These are phyloP conservation scores for Moesziomyces antarcticus DNA, from an alignment of 1,284 basidiomycete genomes.

Conservation along the genomic window DNA sequence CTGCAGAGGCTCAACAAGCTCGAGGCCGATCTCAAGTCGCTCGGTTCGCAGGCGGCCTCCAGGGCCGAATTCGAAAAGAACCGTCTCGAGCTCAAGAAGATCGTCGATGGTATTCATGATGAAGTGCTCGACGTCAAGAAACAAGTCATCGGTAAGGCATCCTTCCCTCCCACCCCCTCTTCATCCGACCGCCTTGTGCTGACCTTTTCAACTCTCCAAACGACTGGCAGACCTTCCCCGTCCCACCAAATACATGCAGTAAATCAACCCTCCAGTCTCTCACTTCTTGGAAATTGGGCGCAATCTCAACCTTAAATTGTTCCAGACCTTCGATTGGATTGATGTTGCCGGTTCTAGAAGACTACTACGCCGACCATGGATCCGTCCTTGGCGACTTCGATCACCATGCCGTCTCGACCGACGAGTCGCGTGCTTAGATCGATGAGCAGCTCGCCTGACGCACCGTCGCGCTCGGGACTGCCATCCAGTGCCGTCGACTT, in stretches of 20 bases:
- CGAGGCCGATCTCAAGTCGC: conserved; percentile 49
- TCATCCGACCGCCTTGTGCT: not conserved
- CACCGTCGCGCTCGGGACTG: conserved; percentile 23
- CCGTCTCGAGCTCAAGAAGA: conserved; percentile 40
- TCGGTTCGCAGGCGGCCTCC: conserved; percentile 23
- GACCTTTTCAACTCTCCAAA: not conserved
- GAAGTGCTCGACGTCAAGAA: conserved; percentile 50
- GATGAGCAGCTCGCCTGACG: conserved; percentile 26
- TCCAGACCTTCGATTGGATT: not conserved
- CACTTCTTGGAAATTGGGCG: too few species aligned
- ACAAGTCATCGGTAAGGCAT: conserved; percentile 32
- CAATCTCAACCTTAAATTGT: not conserved
- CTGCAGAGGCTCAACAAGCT: conserved; percentile 46
- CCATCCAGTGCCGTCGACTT: conserved; percentile 8
- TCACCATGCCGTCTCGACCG: conserved; percentile 34
- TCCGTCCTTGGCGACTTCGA: conserved; percentile 39
- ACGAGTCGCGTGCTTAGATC: conserved; percentile 44
- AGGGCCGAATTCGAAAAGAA: conserved; percentile 39
- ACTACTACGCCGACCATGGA: conserved; percentile 44
- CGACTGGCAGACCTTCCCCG: conserved; percentile 34
- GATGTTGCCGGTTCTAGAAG: conserved; percentile 10
- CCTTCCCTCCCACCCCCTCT: not conserved
- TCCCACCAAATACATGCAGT: conserved; percentile 54
- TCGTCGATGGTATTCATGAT: conserved; percentile 51
- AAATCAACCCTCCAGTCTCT: conserved; percentile 1